Evolutionary conservation across 148 eudicot species (phyloP), one percentile per base, ranked within the genome.

Genomic region (Chenopodium formosanum): DNA sequence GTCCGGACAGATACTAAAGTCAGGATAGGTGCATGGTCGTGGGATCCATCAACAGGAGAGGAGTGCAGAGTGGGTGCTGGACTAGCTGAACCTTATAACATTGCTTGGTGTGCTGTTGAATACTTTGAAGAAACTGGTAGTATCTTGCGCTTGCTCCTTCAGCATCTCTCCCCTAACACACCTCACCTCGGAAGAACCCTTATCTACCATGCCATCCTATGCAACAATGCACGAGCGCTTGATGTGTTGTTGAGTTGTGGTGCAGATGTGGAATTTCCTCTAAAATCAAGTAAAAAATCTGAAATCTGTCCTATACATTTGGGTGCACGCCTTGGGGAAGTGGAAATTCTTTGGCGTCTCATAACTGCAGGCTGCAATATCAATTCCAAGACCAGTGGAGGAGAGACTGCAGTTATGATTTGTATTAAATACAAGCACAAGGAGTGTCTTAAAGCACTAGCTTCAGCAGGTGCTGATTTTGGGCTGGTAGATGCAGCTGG

Each of bases 61-160:
- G 92, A 91, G 82, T 88, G 85, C 80, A 88, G 89, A 66, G 94
- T 91, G 48, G 94, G 94, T 22, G 94, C 94, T 48, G 94, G 94
- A 29, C 81, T 91, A 77, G 94, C 91, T 64, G 94, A 91, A 67
- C 92, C 94, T 29, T 91, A 91, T 48, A 62, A 66, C 53, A 80
- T 86, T 50, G 76, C 89, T 68, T 90, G 94, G 94, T 91, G 94
- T 65, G 94, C 94, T 5, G 92, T 91, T 23, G 94, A 91, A 79
- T 91, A 90, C 83, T 91, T 90, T 86, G 94, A 91, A 87, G 83
- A 87, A 73, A 91, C 82, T 29, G 94, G 94, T 44, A 72, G 77
- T 48, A 90, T 91, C 70, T 65, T 91, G 52, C 82, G 88, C 76
- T 77, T 85, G 83, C 91, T 91, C 71, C 89, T 91, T 47, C 85